Evolutionary conservation across 345 rosid genomes (phyloP), one percentile per base, ranked within the genome.

Genomic region (Arabidopsis suecica): DNA sequence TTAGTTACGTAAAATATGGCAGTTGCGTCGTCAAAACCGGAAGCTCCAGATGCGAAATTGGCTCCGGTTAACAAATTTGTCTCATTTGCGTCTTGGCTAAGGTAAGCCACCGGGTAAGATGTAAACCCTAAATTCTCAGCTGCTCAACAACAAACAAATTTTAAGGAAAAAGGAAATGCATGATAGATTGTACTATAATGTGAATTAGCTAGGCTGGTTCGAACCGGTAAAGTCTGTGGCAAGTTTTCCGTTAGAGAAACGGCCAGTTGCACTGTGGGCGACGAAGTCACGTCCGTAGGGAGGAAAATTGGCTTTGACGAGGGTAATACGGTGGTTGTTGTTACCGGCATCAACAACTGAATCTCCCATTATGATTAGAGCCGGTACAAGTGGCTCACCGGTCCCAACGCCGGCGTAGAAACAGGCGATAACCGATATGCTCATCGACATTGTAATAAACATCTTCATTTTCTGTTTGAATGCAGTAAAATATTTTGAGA

Each of bases 121-220:
- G 88, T 82, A 83, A 93, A 91, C 28, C 98, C 98, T 61, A 93
- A 62, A 81, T 76, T 80, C 74, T 91, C 98, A 80, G 98, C 98
- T 91, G 92, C 25, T 32, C 56, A 47, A 47, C 57, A 64, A 44
- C 20, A 74, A 20, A 41, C 9, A 7, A 16, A 25, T 5, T 3
- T 41, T 55, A 30, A 12, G 11, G 4, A 55, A 32, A 16, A 42
- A 42, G 0, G 6, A 45, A 59, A 11, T 23, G 30, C 18, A 16
- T 16, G 18, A 16, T 3, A 71, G 9, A 30, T 61, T 13, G 2
- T 40, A 40, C 44, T 10, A 40, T 3, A 38, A 38, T 16, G 18
- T 5, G 30, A 53, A 6, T 9, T 16, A 16, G 18, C 18, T 18
- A 67, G 9, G 22, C 71, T 82, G 49, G 82, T 82, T 44, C 77